phyloP scores from a whole-genome alignment of 179 eudicot genomes.

The Patellifolia procumbens region DNA sequence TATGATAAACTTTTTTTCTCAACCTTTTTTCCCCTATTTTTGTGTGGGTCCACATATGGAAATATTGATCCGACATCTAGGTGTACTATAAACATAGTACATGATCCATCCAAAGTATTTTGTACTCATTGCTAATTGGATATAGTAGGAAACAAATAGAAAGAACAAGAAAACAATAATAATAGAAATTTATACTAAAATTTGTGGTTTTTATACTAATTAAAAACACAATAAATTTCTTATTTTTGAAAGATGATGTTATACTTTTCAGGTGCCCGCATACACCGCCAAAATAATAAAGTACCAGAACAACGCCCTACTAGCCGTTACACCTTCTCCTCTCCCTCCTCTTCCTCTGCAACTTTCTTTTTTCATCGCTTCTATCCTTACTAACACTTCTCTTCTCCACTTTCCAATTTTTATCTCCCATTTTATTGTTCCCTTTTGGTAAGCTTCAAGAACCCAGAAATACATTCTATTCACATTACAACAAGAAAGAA shows the following conservation, averaged over 20 bases:
- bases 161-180: background rate
- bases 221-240: background rate
- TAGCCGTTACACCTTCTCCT: constrained; percentile 18
- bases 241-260: background rate
- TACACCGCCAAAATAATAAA: constrained; percentile 23
- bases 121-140: no score
- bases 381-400: background rate
- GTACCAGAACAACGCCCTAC: constrained; percentile 10
- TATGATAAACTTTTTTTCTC: no score
- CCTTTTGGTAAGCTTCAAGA: background rate
- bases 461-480: background rate
- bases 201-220: no score
- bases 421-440: background rate
- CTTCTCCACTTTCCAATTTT: background rate
- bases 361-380: background rate
- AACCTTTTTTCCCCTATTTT: no score
- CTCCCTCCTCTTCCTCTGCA: background rate
- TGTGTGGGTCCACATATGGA: no score
- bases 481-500: constrained; percentile 1
- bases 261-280: constrained; percentile 15
- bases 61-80: no score
- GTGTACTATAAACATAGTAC: no score
- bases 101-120: no score
- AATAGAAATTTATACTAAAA: background rate
- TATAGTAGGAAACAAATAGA: no score